Base-by-base conservation (phyloP, 345 rosid genomes). In the Erysimum cheiranthoides region DNA sequence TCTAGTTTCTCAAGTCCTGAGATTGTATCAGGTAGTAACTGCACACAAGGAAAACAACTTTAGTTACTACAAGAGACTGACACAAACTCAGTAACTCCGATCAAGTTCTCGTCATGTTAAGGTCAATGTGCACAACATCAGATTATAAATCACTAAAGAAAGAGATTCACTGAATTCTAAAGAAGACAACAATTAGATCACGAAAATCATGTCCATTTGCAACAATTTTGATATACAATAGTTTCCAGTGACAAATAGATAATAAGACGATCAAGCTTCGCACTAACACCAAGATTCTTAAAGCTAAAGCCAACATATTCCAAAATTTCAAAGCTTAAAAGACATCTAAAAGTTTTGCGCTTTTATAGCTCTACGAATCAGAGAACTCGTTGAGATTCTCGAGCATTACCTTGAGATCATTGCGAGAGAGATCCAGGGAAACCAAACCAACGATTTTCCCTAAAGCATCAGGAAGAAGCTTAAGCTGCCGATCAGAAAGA, bases 11-110 rank as follows among this genome's bases (percentile, higher is more conserved):
- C 82, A 47, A 96, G 71, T 53, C 89, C 96, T 13, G 89, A 88
- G 73, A 96, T 81, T 27, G 96, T 78, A 74, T 93, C 99, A n/a
- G 99, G 99, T 81, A 96, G 77, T 14, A 80, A 70, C 99, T 95
- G 87, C 69, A 66, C 42, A 77, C 46, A 17, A 3, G 2, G 3
- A 2, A 54, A 43, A 34, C 45, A 70, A 73, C 53, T 78, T 18
- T 46, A 42, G 51, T 38, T 54, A 62, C 30, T 9, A 60, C 40
- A 3, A 73, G 9, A 30, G 38, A 25, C 28, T 21, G 9, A 30
- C 58, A 67, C 18, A 70, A 27, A 31, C 32, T 50, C 2, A 39
- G 34, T 8, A 8, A 62, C 4, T 10, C 61, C 34, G 21, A 74
- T 59, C 38, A 68, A 39, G 46, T 60, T 57, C 43, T 75, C 21